Percentiles rank a stretch among this genome's conserved stretches.
These are phyloP conservation scores for Pestalotiopsis sp. DNA, from an alignment of 2,329 filamentous ascomycete genomes.

Conservation along the genomic window DNA sequence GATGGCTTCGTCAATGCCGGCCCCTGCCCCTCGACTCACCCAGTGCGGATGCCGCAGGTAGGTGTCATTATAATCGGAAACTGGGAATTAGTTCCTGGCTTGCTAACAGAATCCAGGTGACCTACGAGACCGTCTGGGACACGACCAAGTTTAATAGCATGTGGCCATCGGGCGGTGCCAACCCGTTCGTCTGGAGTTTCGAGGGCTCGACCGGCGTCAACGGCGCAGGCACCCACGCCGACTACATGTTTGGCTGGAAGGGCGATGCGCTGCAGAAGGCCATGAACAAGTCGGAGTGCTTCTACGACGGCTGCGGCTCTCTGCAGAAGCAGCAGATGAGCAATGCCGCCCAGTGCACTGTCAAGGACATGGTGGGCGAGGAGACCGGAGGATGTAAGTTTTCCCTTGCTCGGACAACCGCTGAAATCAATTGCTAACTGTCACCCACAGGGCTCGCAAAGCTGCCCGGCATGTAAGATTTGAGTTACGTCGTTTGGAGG, in stretches of 20 bases:
- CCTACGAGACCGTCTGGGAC: conserved; percentile 48
- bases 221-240: conserved; percentile 40
- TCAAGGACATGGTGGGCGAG: conserved; percentile 25
- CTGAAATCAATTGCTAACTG: background rate
- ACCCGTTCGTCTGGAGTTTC: conserved; percentile 32
- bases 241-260: conserved; percentile 42
- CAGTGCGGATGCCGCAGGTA: conserved; percentile 43
- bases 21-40: conserved; percentile 41
- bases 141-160: conserved; percentile 40
- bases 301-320: conserved; percentile 34
- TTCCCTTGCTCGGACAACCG: background rate
- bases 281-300: conserved; percentile 34
- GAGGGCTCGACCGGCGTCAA: conserved; percentile 28
- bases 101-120: conserved; percentile 21
- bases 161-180: conserved; percentile 36
- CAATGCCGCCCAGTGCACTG: conserved; percentile 29
- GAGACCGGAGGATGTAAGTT: conserved; percentile 31
- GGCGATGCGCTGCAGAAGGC: conserved; percentile 33
- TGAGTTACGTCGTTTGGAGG: background rate
- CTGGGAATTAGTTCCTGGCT: background rate
- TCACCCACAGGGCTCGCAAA: background rate
- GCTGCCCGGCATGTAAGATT: background rate
- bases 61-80: conserved; percentile 32
- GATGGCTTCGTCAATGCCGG: conserved; percentile 30
- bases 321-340: conserved; percentile 27